Evolutionary conservation across 192 early-diverging fungal species (phyloP).

Genomic region (Cetraspora pellucida): DNA sequence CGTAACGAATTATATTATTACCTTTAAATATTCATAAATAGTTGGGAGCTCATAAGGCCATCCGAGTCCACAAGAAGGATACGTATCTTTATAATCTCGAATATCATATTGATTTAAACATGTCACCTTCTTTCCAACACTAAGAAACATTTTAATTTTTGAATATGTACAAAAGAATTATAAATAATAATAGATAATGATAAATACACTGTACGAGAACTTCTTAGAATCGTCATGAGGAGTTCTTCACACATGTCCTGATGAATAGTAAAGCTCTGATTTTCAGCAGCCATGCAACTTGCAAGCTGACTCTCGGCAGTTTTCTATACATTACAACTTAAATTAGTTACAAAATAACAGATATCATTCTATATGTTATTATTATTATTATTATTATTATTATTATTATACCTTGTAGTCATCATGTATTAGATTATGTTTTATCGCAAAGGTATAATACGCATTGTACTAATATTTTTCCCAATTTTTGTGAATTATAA

Average conservation of each 20-base stretch:
- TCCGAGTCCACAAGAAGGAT: conserved; percentile 50
- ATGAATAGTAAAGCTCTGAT: conserved; percentile 36
- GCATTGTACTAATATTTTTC: conserved; percentile 46
- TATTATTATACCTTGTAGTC: conserved; percentile 36
- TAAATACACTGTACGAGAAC: background rate
- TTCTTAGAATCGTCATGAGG: conserved; percentile 27
- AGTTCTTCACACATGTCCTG: conserved; percentile 46
- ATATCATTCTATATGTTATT: background rate
- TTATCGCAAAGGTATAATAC: conserved; percentile 43
- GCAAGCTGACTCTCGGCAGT: conserved; percentile 33
- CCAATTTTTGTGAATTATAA: background rate
- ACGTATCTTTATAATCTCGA: conserved; percentile 44
- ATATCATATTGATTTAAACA: conserved; percentile 67
- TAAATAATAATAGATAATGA: background rate
- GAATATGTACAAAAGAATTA: background rate
- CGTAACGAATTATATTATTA: conserved; percentile 36
- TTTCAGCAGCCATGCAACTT: conserved; percentile 38
- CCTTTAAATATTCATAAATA: conserved; percentile 52
- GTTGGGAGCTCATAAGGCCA: conserved; percentile 60
- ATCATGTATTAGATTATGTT: conserved; percentile 36
- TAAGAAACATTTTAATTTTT: background rate
- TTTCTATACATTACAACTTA: background rate
- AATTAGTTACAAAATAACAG: background rate
- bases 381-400: background rate
- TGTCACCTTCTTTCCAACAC: conserved; percentile 9